Evolutionary conservation across 23 red algal genomes (phyloP).

Genomic region (Gracilaria caudata): DNA sequence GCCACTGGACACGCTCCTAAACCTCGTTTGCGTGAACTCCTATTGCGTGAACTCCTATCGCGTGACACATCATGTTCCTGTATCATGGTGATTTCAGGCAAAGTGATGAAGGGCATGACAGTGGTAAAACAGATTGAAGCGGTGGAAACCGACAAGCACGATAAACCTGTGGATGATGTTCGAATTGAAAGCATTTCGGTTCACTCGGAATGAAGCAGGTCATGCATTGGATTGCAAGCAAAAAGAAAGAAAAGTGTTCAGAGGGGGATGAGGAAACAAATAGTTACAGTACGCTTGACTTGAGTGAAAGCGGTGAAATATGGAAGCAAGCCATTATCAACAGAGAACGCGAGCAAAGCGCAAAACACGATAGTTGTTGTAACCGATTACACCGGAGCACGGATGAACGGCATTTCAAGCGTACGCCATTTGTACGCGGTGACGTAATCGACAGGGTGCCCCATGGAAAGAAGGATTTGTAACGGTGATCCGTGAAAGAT

Average conservation of each 20-base stretch:
- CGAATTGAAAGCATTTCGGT: constrained; percentile 74
- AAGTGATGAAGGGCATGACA: constrained; percentile 89
- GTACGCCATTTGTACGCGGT: background rate
- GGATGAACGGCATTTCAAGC: background rate
- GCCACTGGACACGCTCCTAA: background rate
- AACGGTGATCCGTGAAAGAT: background rate
- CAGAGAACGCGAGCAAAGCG: background rate
- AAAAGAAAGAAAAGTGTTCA: background rate
- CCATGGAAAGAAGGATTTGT: background rate
- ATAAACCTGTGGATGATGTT: constrained; percentile 56
- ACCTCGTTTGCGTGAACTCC: background rate
- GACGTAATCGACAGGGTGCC: background rate
- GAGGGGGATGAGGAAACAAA: background rate
- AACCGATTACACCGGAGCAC: background rate
- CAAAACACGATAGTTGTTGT: background rate
- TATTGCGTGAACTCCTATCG: background rate
- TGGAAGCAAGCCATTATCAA: background rate
- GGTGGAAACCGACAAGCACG: constrained; percentile 54
- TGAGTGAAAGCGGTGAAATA: background rate
- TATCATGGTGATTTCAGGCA: constrained; percentile 27
- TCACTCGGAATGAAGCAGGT: constrained; percentile 18
- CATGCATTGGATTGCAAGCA: background rate
- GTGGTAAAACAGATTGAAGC: constrained; percentile 91
- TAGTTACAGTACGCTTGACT: background rate
- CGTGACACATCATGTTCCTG: background rate